Base-by-base conservation (phyloP, 805 yeast species). In the Yamadazyma kitorensis region DNA sequence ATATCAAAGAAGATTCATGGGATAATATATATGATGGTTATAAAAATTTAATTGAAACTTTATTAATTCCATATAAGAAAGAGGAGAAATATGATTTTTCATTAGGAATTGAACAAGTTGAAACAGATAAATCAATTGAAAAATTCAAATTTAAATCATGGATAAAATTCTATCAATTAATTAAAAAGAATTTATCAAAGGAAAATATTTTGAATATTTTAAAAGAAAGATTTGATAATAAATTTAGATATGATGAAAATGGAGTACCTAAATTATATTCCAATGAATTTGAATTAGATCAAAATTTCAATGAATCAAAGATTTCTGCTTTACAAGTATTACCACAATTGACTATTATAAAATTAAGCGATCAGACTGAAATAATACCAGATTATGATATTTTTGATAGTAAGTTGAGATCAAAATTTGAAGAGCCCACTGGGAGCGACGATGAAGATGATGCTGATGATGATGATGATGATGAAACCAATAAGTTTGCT, bases 191-290 rank as follows among this genome's bases (percentile, higher is more conserved):
- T 44, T 58, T 85, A 31, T 72, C 77, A 18, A 82, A 77, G 39
- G 95, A 85, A 34, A 76, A 73, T 14, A 74, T 85, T 6, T 66
- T 82, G 2, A 64, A 70, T 34, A 70, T 86, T 17, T 59, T 91
- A 52, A 79, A 86, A 52, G 94, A 86, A 40, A 66, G 76, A 39
- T 91, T 93, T 61, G 97, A 91, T 48, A 86, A 80, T 37, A 66
- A 60, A 27, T 91, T 93, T 64, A 72, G 91, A 47, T 93, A 84
- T 54, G 96, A 88, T 55, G 80, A 74, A 22, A 73, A 80, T 40
- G 94, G 89, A 3, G 59, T 86, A 18, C 98, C 98, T 10, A 72
- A 78, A 24, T 67, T 89, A 20, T 91, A 95, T 85, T 78, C 76
- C 44, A 80, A 78, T 35, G 74, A 81, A 19, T 69, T 68, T 26